phyloP scores from a whole-genome alignment of 2,329 filamentous ascomycete species.

The Cytospora paraplurivora region DNA sequence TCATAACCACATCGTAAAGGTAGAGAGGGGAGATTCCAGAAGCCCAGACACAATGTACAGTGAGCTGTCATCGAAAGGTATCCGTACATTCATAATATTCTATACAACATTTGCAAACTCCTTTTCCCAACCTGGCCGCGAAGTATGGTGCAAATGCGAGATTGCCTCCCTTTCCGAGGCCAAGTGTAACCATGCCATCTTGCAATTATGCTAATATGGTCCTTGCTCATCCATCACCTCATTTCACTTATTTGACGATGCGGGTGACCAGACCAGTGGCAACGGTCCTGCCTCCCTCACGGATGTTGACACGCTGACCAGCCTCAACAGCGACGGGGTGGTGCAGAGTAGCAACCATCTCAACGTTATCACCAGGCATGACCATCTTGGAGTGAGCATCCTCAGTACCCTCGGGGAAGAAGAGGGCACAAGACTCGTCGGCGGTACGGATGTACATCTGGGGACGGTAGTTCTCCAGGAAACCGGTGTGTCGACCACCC shows the following conservation, averaged over 20 bases:
- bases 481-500: slow-evolving; percentile 94
- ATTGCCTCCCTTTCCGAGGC: slow-evolving; percentile 28
- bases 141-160: slow-evolving; percentile 28
- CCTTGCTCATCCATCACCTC: slow-evolving; percentile 9
- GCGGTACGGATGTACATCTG: slow-evolving; percentile 96
- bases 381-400: slow-evolving; percentile 76
- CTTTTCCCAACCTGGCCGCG: slow-evolving; percentile 23
- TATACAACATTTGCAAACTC: slow-evolving; percentile 31
- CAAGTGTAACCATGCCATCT: slow-evolving; percentile 6
- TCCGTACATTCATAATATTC: slow-evolving; percentile 33
- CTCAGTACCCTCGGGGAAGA: slow-evolving; percentile 82
- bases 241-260: slow-evolving; percentile 57
- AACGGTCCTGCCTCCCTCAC: slow-evolving; percentile 91
- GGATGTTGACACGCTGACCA: slow-evolving; percentile 96
- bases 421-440: slow-evolving; percentile 75
- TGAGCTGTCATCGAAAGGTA: slow-evolving; percentile 28
- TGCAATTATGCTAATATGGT: background rate
- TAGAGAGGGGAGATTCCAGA: slow-evolving; percentile 34
- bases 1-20: slow-evolving; percentile 32
- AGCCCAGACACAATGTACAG: slow-evolving; percentile 32
- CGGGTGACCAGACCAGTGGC: slow-evolving; percentile 82
- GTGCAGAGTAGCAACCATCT: slow-evolving; percentile 89
- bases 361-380: slow-evolving; percentile 98
- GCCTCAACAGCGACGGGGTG: slow-evolving; percentile 84
- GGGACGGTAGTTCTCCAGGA: slow-evolving; percentile 93